Base-by-base conservation (phyloP, 106 monocot genomes). In the Dioscorea dumetorum region DNA sequence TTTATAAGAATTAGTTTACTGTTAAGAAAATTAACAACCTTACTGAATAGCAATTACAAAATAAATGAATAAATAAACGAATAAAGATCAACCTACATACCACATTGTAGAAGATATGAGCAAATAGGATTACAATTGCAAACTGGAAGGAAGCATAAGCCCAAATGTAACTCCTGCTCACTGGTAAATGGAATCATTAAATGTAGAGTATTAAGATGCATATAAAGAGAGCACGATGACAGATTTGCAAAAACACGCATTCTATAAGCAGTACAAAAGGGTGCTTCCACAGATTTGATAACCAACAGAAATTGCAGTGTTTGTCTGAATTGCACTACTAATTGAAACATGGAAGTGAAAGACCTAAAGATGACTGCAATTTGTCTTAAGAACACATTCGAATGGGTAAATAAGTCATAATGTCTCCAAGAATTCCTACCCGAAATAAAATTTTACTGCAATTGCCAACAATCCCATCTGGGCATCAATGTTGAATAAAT, bases 111-210 rank as follows among this genome's bases (percentile, higher is more conserved):
- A 97, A 97, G 66, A 97, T 82, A 62, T 97, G 97, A 33, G 92
- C 97, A 81, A 97, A 92, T 28, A 92, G 72, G 69, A 97, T 88
- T 13, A 97, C 89, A 67, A 89, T 67, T 12, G 89, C 89, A 84
- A 97, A 97, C 73, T 92, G 97, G 73, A 97, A 89, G 52, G 92
- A 80, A 68, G 97, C 97, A 78, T 84, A 97, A 31, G 87, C 82
- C 97, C 97, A 97, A 62, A 97, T 80, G 57, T 90, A 92, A 60
- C 57, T 76, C 78, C 67, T 89, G 66, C 60, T 78, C 68, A 92
- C 97, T 97, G 86, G 17, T 49, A 76, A 76, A 67, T 9, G 23
- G 60, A 24, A 31, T 11, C 10, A 70, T 24, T 33, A 67, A 35
- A 41, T 34, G 14, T 24, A 20, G 54, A 18, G 64, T 58, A 17